A percentile compares a stretch with the other conserved stretches of the same genome.
phyloP scores from a whole-genome alignment of 1,284 basidiomycete genomes.

The Papiliotrema terrestris region DNA sequence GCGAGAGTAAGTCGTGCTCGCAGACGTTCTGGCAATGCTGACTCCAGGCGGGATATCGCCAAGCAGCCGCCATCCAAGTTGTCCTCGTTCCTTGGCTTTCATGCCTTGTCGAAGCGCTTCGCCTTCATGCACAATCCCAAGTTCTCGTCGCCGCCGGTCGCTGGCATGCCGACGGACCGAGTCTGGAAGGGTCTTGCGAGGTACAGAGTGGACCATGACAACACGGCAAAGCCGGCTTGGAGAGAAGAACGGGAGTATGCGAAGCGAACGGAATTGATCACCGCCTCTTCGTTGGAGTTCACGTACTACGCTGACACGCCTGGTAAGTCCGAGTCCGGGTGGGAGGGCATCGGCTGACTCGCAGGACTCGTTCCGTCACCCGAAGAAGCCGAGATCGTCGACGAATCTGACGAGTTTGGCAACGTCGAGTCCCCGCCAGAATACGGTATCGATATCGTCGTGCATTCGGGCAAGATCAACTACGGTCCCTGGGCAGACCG shows the following conservation, averaged over 20 bases:
- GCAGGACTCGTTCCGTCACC: constrained; percentile 44
- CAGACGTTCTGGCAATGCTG: neutral
- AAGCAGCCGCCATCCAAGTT: constrained; percentile 35
- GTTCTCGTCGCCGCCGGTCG: constrained; percentile 34
- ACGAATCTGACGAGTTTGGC: constrained; percentile 62
- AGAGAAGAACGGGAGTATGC: constrained; percentile 68
- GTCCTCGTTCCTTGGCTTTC: constrained; percentile 39
- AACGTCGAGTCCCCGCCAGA: constrained; percentile 85
- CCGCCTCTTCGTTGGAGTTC: constrained; percentile 68
- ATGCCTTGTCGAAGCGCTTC: constrained; percentile 34
- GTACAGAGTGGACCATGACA: constrained; percentile 40
- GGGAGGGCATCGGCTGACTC: constrained; percentile 39
- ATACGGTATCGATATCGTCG: constrained; percentile 81
- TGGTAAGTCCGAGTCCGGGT: constrained; percentile 20
- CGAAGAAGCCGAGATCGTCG: constrained; percentile 50
- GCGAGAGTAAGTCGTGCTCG: constrained; percentile 49
- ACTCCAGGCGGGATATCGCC: constrained; percentile 23
- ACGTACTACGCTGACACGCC: constrained; percentile 74
- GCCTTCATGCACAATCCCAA: constrained; percentile 36
- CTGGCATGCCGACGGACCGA: constrained; percentile 36
- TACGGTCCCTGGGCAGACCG: constrained; percentile 95
- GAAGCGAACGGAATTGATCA: constrained; percentile 75
- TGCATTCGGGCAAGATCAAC: constrained; percentile 67
- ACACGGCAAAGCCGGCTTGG: constrained; percentile 11
- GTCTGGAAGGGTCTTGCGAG: constrained; percentile 52